These are phyloP conservation scores for Polychaeton citri DNA, from an alignment of 2,329 filamentous ascomycete species.

Conservation along the genomic window DNA sequence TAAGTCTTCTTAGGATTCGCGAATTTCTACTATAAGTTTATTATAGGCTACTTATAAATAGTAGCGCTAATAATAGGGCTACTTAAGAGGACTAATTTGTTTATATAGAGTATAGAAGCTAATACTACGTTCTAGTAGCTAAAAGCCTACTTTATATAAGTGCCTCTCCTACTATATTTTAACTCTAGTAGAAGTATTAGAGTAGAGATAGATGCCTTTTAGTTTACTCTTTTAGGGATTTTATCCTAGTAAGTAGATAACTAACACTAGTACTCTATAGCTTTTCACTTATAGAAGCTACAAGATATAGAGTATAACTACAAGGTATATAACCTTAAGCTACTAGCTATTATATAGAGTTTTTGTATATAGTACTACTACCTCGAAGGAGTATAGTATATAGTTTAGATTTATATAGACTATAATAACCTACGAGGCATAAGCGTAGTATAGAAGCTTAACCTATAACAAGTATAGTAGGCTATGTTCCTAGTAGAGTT, in stretches of 20 bases:
- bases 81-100: too few relatives aligned
- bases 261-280: constrained; percentile 1
- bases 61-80: too few relatives aligned
- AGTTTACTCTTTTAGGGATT: constrained; percentile 2
- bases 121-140: constrained; percentile 4
- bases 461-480: constrained; percentile 2
- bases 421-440: constrained; percentile 5
- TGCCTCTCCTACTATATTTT: constrained; percentile 4
- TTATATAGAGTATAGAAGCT: too few relatives aligned
- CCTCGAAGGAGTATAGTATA: constrained; percentile 2
- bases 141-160: constrained; percentile 3
- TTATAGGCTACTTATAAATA: too few relatives aligned
- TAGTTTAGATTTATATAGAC: constrained; percentile 1
- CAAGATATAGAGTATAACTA: constrained; percentile 3
- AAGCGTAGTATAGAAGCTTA: constrained; percentile 2
- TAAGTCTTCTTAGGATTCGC: too few relatives aligned
- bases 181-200: neutral
- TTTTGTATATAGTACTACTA: constrained; percentile 6
- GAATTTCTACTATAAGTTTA: too few relatives aligned
- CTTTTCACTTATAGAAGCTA: constrained; percentile 3
- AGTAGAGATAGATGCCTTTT: constrained; percentile 2
- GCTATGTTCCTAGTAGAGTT: constrained; percentile 3
- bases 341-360: constrained; percentile 5
- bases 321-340: constrained; percentile 5
- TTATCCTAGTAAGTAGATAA: constrained; percentile 2